These are phyloP conservation scores for Termitomyces bulborhizus DNA, from an alignment of 768 basidiomycete genomes.

Conservation along the genomic window DNA sequence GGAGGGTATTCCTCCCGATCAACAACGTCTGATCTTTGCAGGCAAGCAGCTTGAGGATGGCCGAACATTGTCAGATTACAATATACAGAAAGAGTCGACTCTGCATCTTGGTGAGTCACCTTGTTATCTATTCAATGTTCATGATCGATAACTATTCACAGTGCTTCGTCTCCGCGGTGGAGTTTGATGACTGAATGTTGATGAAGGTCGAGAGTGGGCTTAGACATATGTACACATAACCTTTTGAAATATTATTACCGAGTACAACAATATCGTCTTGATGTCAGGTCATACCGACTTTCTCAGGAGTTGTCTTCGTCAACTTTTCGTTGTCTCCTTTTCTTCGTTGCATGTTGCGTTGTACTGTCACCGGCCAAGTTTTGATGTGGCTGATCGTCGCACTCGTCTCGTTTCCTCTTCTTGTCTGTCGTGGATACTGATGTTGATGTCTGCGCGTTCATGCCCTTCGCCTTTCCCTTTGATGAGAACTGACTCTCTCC, in stretches of 20 bases:
- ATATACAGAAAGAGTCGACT: conserved; percentile 80
- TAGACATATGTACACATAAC: too few relatives aligned
- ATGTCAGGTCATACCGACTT: too few relatives aligned
- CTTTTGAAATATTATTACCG: too few relatives aligned
- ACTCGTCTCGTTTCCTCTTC: conserved; percentile 15
- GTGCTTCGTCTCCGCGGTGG: conserved; percentile 79
- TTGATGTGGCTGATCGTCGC: background rate
- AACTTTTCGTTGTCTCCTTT: conserved; percentile 20
- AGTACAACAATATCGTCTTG: too few relatives aligned
- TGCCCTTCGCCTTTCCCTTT: conserved; percentile 19
- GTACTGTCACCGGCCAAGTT: background rate
- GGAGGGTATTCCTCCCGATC: conserved; percentile 80
- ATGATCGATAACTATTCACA: conserved; percentile 5
- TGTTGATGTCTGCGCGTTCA: conserved; percentile 34
- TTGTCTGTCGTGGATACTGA: conserved; percentile 19
- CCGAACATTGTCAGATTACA: conserved; percentile 80
- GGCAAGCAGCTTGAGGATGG: conserved; percentile 95
- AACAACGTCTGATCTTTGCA: conserved; percentile 88
- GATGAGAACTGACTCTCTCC: conserved; percentile 3
- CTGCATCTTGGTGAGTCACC: conserved; percentile 41
- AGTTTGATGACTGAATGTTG: background rate
- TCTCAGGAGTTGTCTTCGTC: background rate
- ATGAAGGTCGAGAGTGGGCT: background rate
- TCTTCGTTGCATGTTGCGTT: conserved; percentile 11
- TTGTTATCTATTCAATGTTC: too few relatives aligned